Evolutionary conservation across 148 eudicot species (phyloP).

Genomic region (Silene conica): DNA sequence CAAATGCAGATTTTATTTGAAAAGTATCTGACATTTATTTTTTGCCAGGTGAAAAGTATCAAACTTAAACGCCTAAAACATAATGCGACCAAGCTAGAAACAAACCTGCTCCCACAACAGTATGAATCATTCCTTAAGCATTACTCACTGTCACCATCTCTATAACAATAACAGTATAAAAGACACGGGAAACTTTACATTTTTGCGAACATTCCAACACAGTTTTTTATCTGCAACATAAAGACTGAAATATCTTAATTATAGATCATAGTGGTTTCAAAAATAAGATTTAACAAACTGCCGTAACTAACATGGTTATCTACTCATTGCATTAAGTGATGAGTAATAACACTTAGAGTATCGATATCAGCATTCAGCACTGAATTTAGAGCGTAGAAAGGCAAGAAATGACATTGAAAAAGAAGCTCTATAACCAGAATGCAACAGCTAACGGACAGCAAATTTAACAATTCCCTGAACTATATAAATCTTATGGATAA

Average conservation of each 20-base stretch:
- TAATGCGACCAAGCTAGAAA: too few relatives aligned
- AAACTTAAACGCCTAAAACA: too few relatives aligned
- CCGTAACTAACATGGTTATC: too few relatives aligned
- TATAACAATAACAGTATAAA: background rate
- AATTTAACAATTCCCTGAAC: too few relatives aligned
- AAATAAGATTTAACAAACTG: background rate
- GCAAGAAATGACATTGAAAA: too few relatives aligned
- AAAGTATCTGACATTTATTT: too few relatives aligned
- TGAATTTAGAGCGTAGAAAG: background rate
- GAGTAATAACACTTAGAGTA: background rate
- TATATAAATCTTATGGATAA: too few relatives aligned
- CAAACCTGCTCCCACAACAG: too few relatives aligned
- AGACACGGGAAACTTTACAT: background rate
- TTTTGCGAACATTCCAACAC: too few relatives aligned
- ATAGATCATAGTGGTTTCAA: background rate
- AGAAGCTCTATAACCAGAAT: background rate
- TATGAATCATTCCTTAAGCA: background rate
- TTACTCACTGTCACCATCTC: background rate
- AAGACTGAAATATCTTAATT: background rate
- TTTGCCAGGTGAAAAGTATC: too few relatives aligned
- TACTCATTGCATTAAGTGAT: background rate
- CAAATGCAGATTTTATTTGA: too few relatives aligned
- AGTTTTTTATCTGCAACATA: too few relatives aligned
- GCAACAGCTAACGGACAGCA: background rate
- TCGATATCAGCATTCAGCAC: background rate